Conservation (phyloP, 1,284 basidiomycete genomes). For the Exobasidium cylindrosporum region DNA sequence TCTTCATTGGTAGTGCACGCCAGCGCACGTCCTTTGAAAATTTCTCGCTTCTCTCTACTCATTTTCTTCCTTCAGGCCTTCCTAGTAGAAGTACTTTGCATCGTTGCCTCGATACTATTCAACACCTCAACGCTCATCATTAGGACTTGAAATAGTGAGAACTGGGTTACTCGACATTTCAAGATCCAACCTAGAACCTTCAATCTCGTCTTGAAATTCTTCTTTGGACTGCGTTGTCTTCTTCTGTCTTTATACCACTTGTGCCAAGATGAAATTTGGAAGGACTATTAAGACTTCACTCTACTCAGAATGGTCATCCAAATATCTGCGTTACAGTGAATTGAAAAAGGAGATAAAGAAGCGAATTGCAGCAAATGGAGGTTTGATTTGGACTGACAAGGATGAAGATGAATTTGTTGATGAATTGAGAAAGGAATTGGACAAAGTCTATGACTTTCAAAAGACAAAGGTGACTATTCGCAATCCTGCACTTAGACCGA, state of each 20-base stretch:
- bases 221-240: too few species aligned
- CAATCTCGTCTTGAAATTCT: too few species aligned
- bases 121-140: too few species aligned
- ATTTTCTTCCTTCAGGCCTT: too few species aligned
- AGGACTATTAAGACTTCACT: constrained; percentile 54
- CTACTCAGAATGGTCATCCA: constrained; percentile 53
- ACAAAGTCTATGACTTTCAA: constrained; percentile 95
- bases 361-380: constrained; percentile 47
- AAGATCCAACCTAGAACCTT: too few species aligned
- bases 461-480: constrained; percentile 68
- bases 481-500: not conserved
- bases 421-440: constrained; percentile 75
- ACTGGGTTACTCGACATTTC: too few species aligned
- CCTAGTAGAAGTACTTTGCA: too few species aligned
- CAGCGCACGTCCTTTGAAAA: too few species aligned
- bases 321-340: constrained; percentile 54
- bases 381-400: constrained; percentile 49
- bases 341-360: constrained; percentile 55
- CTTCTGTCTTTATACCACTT: not conserved
- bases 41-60: too few species aligned
- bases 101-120: too few species aligned
- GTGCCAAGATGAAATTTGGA: constrained; percentile 52
- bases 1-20: too few species aligned
- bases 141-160: too few species aligned
- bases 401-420: constrained; percentile 53